Evolutionary conservation across 1,284 basidiomycete species (phyloP).

Genomic region (Rhodotorula sp.): DNA sequence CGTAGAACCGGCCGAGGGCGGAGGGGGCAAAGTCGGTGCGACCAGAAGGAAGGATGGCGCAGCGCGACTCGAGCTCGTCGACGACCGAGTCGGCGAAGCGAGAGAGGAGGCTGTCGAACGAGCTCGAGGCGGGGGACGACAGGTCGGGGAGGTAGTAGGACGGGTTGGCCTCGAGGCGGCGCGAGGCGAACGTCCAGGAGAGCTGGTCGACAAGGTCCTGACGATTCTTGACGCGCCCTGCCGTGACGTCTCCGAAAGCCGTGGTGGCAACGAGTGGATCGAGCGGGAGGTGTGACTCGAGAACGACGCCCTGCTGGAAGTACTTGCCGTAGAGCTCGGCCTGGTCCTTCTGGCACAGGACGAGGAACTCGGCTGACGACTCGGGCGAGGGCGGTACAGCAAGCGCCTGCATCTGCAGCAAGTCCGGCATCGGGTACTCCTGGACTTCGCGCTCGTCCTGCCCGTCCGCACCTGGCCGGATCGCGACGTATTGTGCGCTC

Average conservation of each 20-base stretch:
- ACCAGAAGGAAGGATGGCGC: conserved; percentile 23
- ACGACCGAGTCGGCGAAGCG: conserved; percentile 63
- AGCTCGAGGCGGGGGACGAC: conserved; percentile 37
- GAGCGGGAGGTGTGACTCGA: conserved; percentile 59
- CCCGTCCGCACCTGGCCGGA: conserved; percentile 33
- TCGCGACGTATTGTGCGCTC: conserved; percentile 76
- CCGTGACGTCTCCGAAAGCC: conserved; percentile 32
- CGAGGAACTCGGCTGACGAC: conserved; percentile 66
- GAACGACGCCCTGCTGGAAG: conserved; percentile 79
- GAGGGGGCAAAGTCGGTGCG: conserved; percentile 20
- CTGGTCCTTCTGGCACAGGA: conserved; percentile 84
- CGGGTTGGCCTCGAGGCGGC: conserved; percentile 75
- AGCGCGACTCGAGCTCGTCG: conserved; percentile 21
- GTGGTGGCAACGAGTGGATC: conserved; percentile 26
- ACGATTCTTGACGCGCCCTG: conserved; percentile 56
- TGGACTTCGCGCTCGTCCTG: conserved; percentile 47
- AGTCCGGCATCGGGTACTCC: conserved; percentile 77
- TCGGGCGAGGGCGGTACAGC: conserved; percentile 57
- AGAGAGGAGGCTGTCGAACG: conserved; percentile 63
- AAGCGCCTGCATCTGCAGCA: conserved; percentile 87
- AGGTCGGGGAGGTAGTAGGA: conserved; percentile 68
- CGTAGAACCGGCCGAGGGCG: conserved; percentile 14
- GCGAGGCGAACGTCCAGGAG: conserved; percentile 77
- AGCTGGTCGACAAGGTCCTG: conserved; percentile 74
- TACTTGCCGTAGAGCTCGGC: conserved; percentile 76